These are phyloP conservation scores for Globisporangium solare DNA, from an alignment of 352 stramenopile species.

Conservation along the genomic window DNA sequence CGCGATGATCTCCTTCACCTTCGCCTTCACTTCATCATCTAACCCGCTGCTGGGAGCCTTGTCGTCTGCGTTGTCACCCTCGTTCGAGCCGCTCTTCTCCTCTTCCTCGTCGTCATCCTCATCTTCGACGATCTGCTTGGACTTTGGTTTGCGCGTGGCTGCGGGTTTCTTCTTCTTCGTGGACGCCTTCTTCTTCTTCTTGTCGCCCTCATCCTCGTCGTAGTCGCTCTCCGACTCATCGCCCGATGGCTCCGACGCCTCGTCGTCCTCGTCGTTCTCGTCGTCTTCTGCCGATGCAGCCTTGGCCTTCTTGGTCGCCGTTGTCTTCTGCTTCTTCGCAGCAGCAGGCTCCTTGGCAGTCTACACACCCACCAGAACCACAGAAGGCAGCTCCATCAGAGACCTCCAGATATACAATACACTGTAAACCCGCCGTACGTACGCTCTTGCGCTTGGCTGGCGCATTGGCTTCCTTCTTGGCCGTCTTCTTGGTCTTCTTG, in stretches of 20 bases:
- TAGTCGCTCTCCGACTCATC: slow-evolving; percentile 65
- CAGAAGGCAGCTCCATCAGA: too few relatives aligned
- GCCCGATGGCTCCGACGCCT: slow-evolving; percentile 32
- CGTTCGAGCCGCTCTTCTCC: slow-evolving; percentile 9
- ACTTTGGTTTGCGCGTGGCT: slow-evolving; percentile 10
- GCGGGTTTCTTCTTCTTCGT: slow-evolving; percentile 17
- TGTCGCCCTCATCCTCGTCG: slow-evolving; percentile 34
- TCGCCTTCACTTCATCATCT: slow-evolving; percentile 44
- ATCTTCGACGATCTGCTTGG: slow-evolving; percentile 8
- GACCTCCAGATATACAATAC: not conserved
- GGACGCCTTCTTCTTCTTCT: slow-evolving; percentile 25
- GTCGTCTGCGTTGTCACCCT: slow-evolving; percentile 21
- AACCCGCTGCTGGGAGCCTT: slow-evolving; percentile 21
- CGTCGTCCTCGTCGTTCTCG: slow-evolving; percentile 35
- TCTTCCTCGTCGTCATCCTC: slow-evolving; percentile 1
- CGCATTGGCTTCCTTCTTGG: slow-evolving; percentile 23
- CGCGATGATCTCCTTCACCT: slow-evolving; percentile 77
- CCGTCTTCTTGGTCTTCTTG: slow-evolving; percentile 16
- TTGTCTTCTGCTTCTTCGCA: slow-evolving; percentile 46
- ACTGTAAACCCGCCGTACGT: not conserved
- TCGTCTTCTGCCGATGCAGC: slow-evolving; percentile 26
- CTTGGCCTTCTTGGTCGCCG: slow-evolving; percentile 17
- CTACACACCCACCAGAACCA: not conserved
- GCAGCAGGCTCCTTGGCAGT: slow-evolving; percentile 15
- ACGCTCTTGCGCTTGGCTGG: slow-evolving; percentile 31